Evolutionary conservation across 306 rosid species (phyloP), one percentile per base, ranked within the genome.

Genomic region (Fagus crenata): DNA sequence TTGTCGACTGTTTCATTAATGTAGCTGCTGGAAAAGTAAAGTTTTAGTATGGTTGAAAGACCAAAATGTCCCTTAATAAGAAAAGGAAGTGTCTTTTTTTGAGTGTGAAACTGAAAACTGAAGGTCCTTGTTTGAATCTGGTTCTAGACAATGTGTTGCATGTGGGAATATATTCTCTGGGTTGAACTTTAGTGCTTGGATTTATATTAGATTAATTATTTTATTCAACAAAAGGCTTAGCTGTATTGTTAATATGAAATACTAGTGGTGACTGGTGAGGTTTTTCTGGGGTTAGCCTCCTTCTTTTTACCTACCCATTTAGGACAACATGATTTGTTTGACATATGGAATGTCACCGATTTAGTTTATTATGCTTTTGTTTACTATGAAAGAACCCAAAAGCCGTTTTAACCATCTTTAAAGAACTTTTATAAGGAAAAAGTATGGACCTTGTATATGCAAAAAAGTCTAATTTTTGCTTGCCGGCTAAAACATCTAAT

Each of bases 11-110:
- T 56, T 69, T 58, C 80, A 73, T 75, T 75, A 46, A 51, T 77
- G 74, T 78, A 12, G 88, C 67, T 87, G 14, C 75, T 75, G 41
- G 67, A 68, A 82, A 84, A 82, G 88, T 58, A 82, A 77, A 88
- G 59, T 71, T 87, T 53, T 79, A 75, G 58, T 4, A 73, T 67
- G 79, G 70, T 51, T 71, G 37, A 41, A 63, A 61, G 63, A 63
- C 11, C 76, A 56, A n/a, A 78, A 72, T 64, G 86, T 74, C 79
- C 81, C 82, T 77, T 2, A 68, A 72, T 12, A 49, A 32, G 60
- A 69, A 40, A 43, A 22, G 0, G 7, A 11, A 4, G 12, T 2
- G 12, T 13, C 55, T 28, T 39, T 35, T 59, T 53, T 6, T 46
- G 11, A 69, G 28, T 13, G 35, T 42, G 75, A 22, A 67, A 18